Base-by-base conservation (phyloP, 176 grass and related monocot species). In the Metroxylon sagu region DNA sequence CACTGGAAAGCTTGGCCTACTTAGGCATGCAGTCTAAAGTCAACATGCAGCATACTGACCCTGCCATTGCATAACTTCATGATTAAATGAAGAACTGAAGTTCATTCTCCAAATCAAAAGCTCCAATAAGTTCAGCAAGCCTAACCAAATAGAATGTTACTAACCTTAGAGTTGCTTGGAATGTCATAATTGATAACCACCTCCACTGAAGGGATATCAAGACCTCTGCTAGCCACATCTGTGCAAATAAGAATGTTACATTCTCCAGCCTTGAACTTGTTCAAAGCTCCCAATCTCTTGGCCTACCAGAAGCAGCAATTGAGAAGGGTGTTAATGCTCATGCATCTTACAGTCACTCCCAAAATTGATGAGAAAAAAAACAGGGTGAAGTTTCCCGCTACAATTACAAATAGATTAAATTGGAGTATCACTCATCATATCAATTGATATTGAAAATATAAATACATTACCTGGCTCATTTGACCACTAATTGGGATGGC, bases 141-240 rank as follows among this genome's bases (percentile, higher is more conserved):
- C 21, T 23, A 10, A 12, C 35, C 35, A 43, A 43, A 43, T 43
- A 3, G 35, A 14, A 12, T 43, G 35, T 3, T 56, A 56, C 16
- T 17, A 25, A 97, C 87, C 92, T 91, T 97, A 50, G 92, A 83
- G 67, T 88, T 92, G 43, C 83, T 82, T 43, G 93, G 87, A 68
- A 97, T 88, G 54, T 97, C 84, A 72, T 97, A 92, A 73, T 97
- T 97, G 27, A 88, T 88, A 62, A 97, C 84, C 56, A 92, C 26
- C 71, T 92, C 76, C 56, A 97, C 93, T 57, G 87, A 85, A 77
- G 89, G 81, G 64, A 92, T 92, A 64, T 97, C 93, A 80, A 97
- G 87, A 52, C 87, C 93, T 69, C 87, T 80, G 17, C 93, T 97
- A n/a, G 93, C 87, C 57, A 97, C 87, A 49, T 97, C 81, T 16